These are phyloP conservation scores for Tricholoma sp. DNA, from an alignment of 768 basidiomycete genomes.

Conservation along the genomic window DNA sequence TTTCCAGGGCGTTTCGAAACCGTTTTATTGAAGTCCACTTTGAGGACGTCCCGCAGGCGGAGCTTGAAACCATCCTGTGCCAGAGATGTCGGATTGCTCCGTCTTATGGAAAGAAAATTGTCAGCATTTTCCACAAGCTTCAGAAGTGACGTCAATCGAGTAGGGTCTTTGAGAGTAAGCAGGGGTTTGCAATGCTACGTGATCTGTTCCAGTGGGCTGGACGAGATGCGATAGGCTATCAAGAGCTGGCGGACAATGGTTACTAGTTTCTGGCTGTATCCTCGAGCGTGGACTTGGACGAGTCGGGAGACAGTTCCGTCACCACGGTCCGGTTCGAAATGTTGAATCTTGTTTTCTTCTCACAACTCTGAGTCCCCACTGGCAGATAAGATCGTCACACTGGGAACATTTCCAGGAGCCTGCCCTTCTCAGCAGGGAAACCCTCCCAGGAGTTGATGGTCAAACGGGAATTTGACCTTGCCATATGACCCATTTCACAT, in stretches of 20 bases:
- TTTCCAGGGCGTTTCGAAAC: slow-evolving; percentile 95
- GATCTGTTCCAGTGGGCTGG: slow-evolving; percentile 98
- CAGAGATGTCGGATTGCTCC: slow-evolving; percentile 91
- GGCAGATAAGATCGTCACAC: too few relatives aligned
- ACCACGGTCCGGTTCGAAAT: too few relatives aligned
- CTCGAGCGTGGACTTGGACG: too few relatives aligned
- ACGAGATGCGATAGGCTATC: slow-evolving; percentile 82
- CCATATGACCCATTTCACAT: too few relatives aligned
- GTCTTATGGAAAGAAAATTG: slow-evolving; percentile 87
- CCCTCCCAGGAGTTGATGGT: too few relatives aligned
- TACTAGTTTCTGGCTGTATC: slow-evolving; percentile 98
- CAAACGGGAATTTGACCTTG: too few relatives aligned
- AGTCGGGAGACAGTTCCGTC: too few relatives aligned
- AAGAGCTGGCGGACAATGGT: slow-evolving; percentile 92
- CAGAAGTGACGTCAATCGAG: slow-evolving; percentile 88
- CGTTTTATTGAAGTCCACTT: slow-evolving; percentile 98
- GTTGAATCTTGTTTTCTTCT: too few relatives aligned
- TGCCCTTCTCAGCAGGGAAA: too few relatives aligned
- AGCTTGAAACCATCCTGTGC: slow-evolving; percentile 91
- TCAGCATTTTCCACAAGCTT: slow-evolving; percentile 86
- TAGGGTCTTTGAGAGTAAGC: slow-evolving; percentile 96
- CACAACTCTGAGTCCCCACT: too few relatives aligned
- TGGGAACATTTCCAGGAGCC: too few relatives aligned
- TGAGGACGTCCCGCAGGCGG: slow-evolving; percentile 90
- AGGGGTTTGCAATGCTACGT: slow-evolving; percentile 93